phyloP scores from a whole-genome alignment of 164 flowering plant species.

The Akebia trifoliata region DNA sequence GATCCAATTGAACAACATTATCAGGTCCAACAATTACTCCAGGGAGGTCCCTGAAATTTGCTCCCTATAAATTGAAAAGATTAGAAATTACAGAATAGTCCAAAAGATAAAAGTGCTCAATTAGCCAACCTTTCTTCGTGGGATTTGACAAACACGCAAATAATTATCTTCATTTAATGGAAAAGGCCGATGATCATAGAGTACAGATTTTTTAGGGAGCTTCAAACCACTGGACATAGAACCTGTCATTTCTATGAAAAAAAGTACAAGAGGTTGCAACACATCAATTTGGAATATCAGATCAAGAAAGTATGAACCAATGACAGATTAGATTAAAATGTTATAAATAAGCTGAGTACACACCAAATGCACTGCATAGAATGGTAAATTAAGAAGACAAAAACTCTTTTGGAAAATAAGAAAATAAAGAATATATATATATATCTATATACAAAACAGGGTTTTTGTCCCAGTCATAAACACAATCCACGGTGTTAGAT shows the following conservation, averaged over 20 bases:
- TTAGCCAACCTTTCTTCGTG: conserved; percentile 41
- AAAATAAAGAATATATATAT: too few species aligned
- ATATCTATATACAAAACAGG: too few species aligned
- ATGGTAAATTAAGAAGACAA: too few species aligned
- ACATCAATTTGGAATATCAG: too few species aligned
- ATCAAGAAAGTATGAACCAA: not conserved
- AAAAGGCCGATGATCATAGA: conserved; percentile 50
- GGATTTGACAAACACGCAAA: conserved; percentile 44
- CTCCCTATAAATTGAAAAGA: conserved; percentile 33
- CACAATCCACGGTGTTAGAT: too few species aligned
- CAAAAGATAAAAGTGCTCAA: not conserved
- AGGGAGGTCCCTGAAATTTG: conserved; percentile 59
- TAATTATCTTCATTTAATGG: conserved; percentile 38
- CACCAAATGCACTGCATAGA: too few species aligned
- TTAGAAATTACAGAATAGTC: conserved; percentile 1
- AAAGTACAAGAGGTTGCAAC: not conserved
- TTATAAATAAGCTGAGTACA: too few species aligned
- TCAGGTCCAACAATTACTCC: conserved; percentile 46
- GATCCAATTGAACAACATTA: conserved; percentile 42
- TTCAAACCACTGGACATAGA: conserved; percentile 12
- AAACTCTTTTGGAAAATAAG: too few species aligned
- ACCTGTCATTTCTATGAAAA: conserved; percentile 34
- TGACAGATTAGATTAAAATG: too few species aligned
- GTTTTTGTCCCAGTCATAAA: too few species aligned
- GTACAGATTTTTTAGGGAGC: conserved; percentile 14